Evolutionary conservation across 129 eudicot species (phyloP), one percentile per base, ranked within the genome.

Genomic region (Escallonia rubra): DNA sequence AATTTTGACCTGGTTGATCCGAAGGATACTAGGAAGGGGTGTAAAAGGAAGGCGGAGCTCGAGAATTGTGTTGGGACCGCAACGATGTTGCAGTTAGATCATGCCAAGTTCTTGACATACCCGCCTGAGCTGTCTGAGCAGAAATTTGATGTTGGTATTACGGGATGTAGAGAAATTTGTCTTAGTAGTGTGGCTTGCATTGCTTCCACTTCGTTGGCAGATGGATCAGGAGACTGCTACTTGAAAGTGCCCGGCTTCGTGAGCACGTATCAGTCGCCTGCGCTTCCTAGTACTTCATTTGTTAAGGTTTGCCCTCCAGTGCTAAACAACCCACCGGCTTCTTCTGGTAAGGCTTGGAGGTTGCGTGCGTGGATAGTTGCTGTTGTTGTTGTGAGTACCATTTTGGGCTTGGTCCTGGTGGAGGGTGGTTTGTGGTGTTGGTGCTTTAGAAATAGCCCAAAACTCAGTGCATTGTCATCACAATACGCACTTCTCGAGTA

Each of bases 401-500:
- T 90, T 69, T 61, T 83, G 7, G 87, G 77, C 23, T 67, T 89
- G 76, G 66, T 79, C 3, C 8, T 75, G 12, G 59, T 82, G 14
- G 94, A 86, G 42, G 67, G 83, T 4, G 76, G 82, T 12, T 72
- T 89, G 63, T 89, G 94, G 94, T 89, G 81, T 74, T 90, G 88
- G 88, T 84, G 95, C 57, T 74, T 80, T 73, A 78, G 86, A 79
- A 81, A 83, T 60, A 86, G 80, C 49, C 73, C 83, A 0, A 84
- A 74, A 66, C 85, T 83, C 15, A 83, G 87, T 3, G 74, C 64
- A 1, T 55, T 90, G 13, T 83, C 95, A 4, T 75, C 90, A 42
- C 97, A 90, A 47, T 86, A 90, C 46, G 90, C 96, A 0, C 90
- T 90, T 11, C 89, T 84, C 10, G 97, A 90, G 79, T 90, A 90